Percentiles rank a stretch among this genome's conserved stretches.
Evolutionary conservation across 2,329 filamentous ascomycete species (phyloP).

Genomic region (Cladosporium sphaerospermum): DNA sequence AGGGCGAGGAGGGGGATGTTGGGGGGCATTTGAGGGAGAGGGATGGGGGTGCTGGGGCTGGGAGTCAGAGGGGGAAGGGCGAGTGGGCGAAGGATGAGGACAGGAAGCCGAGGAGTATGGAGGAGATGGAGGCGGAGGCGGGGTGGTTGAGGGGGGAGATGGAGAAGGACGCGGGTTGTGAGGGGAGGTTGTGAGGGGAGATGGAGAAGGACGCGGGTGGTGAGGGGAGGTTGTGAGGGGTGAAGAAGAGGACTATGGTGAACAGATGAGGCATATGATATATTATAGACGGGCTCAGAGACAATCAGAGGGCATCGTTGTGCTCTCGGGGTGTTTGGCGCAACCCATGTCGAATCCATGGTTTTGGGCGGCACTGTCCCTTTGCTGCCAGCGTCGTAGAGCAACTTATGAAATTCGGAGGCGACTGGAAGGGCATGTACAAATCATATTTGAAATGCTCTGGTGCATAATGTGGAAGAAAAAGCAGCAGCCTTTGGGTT

Average conservation of each 20-base stretch:
- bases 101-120: conserved; percentile 58
- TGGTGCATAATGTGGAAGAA: background rate
- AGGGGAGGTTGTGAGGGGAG: conserved; percentile 46
- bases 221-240: conserved; percentile 13
- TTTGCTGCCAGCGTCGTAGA: no score
- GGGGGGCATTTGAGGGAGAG: conserved; percentile 60
- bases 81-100: conserved; percentile 59
- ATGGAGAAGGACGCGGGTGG: conserved; percentile 41
- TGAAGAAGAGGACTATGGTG: background rate
- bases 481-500: background rate
- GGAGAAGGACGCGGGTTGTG: conserved; percentile 35
- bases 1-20: conserved; percentile 78
- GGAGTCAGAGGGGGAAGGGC: conserved; percentile 29
- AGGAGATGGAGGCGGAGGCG: conserved; percentile 78
- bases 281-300: no score
- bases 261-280: background rate
- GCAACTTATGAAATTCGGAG: no score
- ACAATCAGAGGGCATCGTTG: no score
- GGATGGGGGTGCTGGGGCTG: conserved; percentile 22
- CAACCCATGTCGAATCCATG: no score
- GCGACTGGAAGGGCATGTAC: no score
- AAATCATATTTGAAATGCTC: background rate
- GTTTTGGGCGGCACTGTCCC: no score
- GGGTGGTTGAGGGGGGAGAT: conserved; percentile 56
- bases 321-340: no score